Percentiles rank a stretch among this genome's conserved stretches.
Conservation (phyloP, 2,329 filamentous ascomycete genomes). For the Pestalotiopsis sp. region DNA sequence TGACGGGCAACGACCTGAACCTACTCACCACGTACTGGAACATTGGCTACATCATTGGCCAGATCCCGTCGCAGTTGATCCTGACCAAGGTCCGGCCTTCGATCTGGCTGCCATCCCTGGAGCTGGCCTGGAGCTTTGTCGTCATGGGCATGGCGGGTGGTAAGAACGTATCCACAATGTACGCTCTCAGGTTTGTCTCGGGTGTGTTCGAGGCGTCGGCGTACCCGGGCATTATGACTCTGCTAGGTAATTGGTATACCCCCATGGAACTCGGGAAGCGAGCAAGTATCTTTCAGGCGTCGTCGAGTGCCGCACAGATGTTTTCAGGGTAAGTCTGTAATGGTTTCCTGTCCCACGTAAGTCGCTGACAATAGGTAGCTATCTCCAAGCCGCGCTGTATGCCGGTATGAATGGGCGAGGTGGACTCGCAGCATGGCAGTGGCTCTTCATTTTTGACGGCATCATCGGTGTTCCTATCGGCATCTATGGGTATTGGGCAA, state of each 20-base stretch:
- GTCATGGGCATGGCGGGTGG: constrained; percentile 44
- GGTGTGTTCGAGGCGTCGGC: constrained; percentile 59
- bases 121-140: constrained; percentile 40
- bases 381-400: constrained; percentile 45
- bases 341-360: too few relatives aligned
- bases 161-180: constrained; percentile 40
- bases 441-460: constrained; percentile 50
- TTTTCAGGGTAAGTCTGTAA: constrained; percentile 33
- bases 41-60: constrained; percentile 49
- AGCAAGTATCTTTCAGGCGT: constrained; percentile 46
- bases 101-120: constrained; percentile 42
- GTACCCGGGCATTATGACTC: constrained; percentile 56
- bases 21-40: constrained; percentile 51
- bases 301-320: constrained; percentile 40
- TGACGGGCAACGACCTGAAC: constrained; percentile 45
- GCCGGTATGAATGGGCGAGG: constrained; percentile 38
- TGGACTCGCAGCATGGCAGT: constrained; percentile 45
- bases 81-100: constrained; percentile 46
- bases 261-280: constrained; percentile 59
- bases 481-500: constrained; percentile 30
- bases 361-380: constrained; percentile 37
- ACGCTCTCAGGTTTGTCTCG: constrained; percentile 55
- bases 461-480: constrained; percentile 17
- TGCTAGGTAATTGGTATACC: constrained; percentile 63
- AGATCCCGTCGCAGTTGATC: constrained; percentile 45